These are phyloP conservation scores for Lunularia cruciata DNA, from an alignment of 225 moss, liverwort and hornwort genomes.

Conservation along the genomic window DNA sequence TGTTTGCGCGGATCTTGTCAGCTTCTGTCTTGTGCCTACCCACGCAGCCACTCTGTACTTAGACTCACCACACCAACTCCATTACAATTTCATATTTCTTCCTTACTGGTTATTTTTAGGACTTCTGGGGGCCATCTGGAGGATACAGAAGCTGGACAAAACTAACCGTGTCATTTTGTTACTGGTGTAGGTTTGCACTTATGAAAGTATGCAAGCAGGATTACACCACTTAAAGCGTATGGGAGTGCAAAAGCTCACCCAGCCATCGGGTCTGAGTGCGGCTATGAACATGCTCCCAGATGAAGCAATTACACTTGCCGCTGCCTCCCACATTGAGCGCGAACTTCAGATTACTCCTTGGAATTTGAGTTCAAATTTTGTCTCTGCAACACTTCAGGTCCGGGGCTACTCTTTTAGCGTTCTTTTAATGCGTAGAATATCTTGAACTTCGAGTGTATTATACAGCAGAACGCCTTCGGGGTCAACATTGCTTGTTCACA, in stretches of 20 bases:
- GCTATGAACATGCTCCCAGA: slow-evolving; percentile 99
- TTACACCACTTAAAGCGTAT: slow-evolving; percentile 93
- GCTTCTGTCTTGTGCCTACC: not conserved
- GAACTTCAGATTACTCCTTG: slow-evolving; percentile 95
- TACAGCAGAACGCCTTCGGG: too few relatives aligned
- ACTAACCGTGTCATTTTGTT: not conserved
- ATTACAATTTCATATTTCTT: too few relatives aligned
- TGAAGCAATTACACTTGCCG: slow-evolving; percentile 95
- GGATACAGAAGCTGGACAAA: too few relatives aligned
- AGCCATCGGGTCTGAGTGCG: slow-evolving; percentile 79
- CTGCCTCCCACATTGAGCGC: slow-evolving; percentile 93
- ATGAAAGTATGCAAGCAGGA: slow-evolving; percentile 99
- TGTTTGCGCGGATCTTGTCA: not conserved
- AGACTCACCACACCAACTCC: too few relatives aligned
- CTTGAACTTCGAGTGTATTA: too few relatives aligned
- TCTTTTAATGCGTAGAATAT: too few relatives aligned
- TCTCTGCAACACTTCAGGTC: slow-evolving; percentile 93
- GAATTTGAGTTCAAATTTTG: slow-evolving; percentile 96
- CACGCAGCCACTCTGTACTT: too few relatives aligned
- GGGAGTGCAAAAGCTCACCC: slow-evolving; percentile 96
- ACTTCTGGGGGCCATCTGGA: too few relatives aligned
- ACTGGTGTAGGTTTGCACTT: slow-evolving; percentile 71
- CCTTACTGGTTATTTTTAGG: too few relatives aligned
- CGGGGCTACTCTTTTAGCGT: too few relatives aligned
- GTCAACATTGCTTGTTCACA: too few relatives aligned